Conservation (phyloP, 2,329 filamentous ascomycete genomes). For the Trichothecium roseum region DNA sequence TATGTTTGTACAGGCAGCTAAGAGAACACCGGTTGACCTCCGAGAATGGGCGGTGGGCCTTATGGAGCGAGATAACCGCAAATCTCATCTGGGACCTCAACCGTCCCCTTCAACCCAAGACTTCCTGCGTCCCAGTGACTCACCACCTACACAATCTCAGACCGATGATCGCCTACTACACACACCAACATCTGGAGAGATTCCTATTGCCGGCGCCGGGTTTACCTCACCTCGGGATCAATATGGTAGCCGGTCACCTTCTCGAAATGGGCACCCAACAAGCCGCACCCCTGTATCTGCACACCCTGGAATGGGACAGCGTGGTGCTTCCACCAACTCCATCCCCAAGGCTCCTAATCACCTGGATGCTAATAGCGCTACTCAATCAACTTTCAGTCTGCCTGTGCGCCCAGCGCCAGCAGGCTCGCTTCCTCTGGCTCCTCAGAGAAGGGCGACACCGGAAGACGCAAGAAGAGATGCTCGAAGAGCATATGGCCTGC, state of each 20-base stretch:
- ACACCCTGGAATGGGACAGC: slow-evolving; percentile 43
- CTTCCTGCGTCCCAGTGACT: slow-evolving; percentile 55
- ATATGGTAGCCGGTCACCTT: slow-evolving; percentile 38
- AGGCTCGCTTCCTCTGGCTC: slow-evolving; percentile 50
- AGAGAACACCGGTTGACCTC: slow-evolving; percentile 89
- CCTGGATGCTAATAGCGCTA: too few relatives aligned
- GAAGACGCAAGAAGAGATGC: slow-evolving; percentile 42
- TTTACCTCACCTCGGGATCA: slow-evolving; percentile 45
- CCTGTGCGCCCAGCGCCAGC: slow-evolving; percentile 53
- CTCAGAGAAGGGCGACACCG: slow-evolving; percentile 43
- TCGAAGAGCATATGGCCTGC: slow-evolving; percentile 40
- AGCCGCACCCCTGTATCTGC: slow-evolving; percentile 27
- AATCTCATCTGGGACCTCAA: slow-evolving; percentile 80
- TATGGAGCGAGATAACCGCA: slow-evolving; percentile 92
- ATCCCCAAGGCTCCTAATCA: slow-evolving; percentile 31
- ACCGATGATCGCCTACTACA: slow-evolving; percentile 34
- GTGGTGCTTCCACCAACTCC: slow-evolving; percentile 41
- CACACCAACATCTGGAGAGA: slow-evolving; percentile 63
- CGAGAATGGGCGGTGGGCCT: slow-evolving; percentile 87
- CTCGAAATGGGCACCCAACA: slow-evolving; percentile 34
- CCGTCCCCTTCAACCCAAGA: slow-evolving; percentile 70
- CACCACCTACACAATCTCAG: slow-evolving; percentile 26
- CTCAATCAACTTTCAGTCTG: slow-evolving; percentile 42
- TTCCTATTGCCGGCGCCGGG: slow-evolving; percentile 50
- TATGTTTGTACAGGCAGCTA: slow-evolving; percentile 89